Evolutionary conservation across 306 rosid species (phyloP), one percentile per base, ranked within the genome.

Genomic region (Glycine soja): DNA sequence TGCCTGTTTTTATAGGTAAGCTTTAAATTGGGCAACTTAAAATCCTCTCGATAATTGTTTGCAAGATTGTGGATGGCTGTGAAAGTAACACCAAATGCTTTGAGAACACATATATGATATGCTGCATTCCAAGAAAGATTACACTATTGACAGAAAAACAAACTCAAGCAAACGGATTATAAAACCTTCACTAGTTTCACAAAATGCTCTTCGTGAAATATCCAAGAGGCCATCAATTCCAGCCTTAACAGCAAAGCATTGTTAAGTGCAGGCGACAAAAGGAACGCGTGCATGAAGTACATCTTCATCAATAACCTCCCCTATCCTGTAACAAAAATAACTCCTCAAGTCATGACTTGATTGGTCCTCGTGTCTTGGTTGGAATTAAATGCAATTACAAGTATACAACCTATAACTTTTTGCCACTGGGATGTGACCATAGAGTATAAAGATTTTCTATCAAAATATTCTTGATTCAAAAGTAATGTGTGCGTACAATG

Each of bases 241-340:
- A 74, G 97, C 93, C 90, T 91, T 95, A 77, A 95, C 97, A 67
- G 97, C 99, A 87, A 95, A 95, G 87, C 97, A 95, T 85, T 95
- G 99, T 89, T 95, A 97, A n/a, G 98, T 93, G 89, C 97, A 95
- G 53, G 99, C 97, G 84, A 95, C 93, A 84, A 95, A 95, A 83
- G 97, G 97, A 84, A 90, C 94, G 34, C 99, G 90, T 59, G 99
- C 95, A 87, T 95, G 99, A 85, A 95, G 97, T 65, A 91, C 95
- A 77, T 95, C 99, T 75, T 93, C 99, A 84, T 95, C 98, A 74
- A 95, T 91, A 75, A 95, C 90, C 85, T 93, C 98, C 63, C 87
- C 93, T 10, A 93, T 95, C 84, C 97, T 95, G 91, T 69, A 87
- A 80, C 16, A 85, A 70, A 66, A 48, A 70, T 48, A 76, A 77